These are phyloP conservation scores for Fusarium sp. DNA, from an alignment of 2,329 filamentous ascomycete species.

Conservation along the genomic window DNA sequence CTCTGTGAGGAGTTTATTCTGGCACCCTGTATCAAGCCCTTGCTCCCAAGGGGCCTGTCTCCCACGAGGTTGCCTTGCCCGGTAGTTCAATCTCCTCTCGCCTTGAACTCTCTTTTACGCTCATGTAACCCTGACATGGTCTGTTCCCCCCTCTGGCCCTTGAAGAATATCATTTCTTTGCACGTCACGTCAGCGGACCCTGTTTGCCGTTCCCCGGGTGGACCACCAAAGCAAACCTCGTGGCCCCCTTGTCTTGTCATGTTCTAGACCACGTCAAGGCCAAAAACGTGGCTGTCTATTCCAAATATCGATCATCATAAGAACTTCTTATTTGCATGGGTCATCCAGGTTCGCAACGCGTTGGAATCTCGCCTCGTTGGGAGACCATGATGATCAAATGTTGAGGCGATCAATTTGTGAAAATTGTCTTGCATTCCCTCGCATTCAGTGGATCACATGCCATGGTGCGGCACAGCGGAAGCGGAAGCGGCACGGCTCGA, in stretches of 20 bases:
- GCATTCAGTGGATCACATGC: slow-evolving; percentile 1
- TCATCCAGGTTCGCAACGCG: background rate
- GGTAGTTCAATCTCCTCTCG: background rate
- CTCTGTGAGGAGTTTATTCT: background rate
- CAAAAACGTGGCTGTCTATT: background rate
- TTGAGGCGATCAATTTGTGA: background rate
- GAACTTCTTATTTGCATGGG: too few relatives aligned
- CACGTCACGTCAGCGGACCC: background rate
- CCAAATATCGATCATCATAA: slow-evolving; percentile 3
- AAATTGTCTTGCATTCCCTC: slow-evolving; percentile 4
- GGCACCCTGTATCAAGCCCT: background rate
- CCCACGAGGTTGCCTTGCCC: slow-evolving; percentile 1
- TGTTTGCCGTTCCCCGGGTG: slow-evolving; percentile 16
- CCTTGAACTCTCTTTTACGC: background rate
- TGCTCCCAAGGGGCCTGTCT: background rate
- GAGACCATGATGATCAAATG: background rate
- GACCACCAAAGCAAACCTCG: slow-evolving; percentile 19
- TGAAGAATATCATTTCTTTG: background rate
- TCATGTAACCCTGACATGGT: background rate
- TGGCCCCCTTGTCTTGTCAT: slow-evolving; percentile 28
- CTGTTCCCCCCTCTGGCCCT: background rate
- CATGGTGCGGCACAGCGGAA: slow-evolving; percentile 21
- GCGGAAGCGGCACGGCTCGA: slow-evolving; percentile 28
- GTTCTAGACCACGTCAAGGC: slow-evolving; percentile 18
- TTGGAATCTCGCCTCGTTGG: background rate